Evolutionary conservation across 106 monocot species (phyloP), one percentile per base, ranked within the genome.

Genomic region (Gastrodia elata): DNA sequence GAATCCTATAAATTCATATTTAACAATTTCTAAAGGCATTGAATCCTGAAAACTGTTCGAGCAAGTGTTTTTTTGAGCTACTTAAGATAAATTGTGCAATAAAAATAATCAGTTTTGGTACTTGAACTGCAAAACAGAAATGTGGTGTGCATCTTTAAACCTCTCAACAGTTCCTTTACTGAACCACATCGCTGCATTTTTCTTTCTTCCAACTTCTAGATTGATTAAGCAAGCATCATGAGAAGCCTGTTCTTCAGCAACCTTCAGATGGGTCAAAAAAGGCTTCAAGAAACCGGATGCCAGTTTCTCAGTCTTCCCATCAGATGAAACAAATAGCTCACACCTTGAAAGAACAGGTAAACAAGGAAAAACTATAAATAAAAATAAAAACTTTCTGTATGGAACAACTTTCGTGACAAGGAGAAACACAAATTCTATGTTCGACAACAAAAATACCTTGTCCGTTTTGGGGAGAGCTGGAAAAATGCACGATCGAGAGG

Each of bases 211-310:
- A 41, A 67, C 78, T 73, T 78, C 72, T 42, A 78, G 73, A 40
- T 73, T 72, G 64, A 98, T 93, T 2, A 76, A 75, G 68, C 70
- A 83, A 61, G 64, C 75, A 25, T 68, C 76, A 38, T 72, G 82
- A 20, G 77, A 37, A 24, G 79, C 84, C 76, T 98, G 92, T 71
- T 93, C 90, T 82, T 93, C 93, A 0, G 82, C 92, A 39, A 85
- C 87, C 83, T 84, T 91, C 81, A 98, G 72, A 74, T 98, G 97
- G 6, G 84, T 77, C 27, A 91, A 40, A 74, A 98, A 98, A 4
- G 97, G 97, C 72, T 98, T 98, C 74, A 98, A 55, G 70, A 88
- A 86, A 30, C 97, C 97, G 1, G 93, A 90, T 3, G 97, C 97
- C 58, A 98, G 86, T 77, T 83, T 98, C 79, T 91, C 93, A 9